Conservation (phyloP, 805 yeast species). For the Pichia membranifaciens region DNA sequence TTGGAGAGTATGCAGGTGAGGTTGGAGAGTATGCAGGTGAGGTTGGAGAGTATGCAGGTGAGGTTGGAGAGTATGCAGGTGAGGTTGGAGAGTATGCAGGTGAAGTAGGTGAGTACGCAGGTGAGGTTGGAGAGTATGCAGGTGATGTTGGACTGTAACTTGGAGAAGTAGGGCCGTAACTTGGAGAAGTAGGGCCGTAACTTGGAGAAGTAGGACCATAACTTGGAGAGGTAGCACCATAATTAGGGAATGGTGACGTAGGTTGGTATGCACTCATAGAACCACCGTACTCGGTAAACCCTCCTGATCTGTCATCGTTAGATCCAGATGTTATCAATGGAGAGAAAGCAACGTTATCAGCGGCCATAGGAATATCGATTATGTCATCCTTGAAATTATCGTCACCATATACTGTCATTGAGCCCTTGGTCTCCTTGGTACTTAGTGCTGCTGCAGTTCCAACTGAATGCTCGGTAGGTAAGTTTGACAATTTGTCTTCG, state of each 20-base stretch:
- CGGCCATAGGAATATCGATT: conserved; percentile 38
- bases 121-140: conserved; percentile 57
- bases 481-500: conserved; percentile 69
- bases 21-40: conserved; percentile 75
- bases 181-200: conserved; percentile 55
- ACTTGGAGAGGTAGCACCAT: conserved; percentile 43
- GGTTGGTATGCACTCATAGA: conserved; percentile 36
- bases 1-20: conserved; percentile 57
- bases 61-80: conserved; percentile 64
- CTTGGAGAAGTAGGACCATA: conserved; percentile 43
- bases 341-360: conserved; percentile 75
- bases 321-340: conserved; percentile 87
- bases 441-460: conserved; percentile 36
- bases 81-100: conserved; percentile 69
- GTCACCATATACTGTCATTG: conserved; percentile 86
- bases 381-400: conserved; percentile 60
- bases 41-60: conserved; percentile 74
- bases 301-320: conserved; percentile 69
- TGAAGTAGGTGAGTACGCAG: conserved; percentile 63
- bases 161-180: conserved; percentile 48
- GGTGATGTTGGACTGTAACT: conserved; percentile 70
- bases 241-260: conserved; percentile 48
- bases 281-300: conserved; percentile 86
- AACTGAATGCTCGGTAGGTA: conserved; percentile 45
- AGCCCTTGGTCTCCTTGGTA: conserved; percentile 56